Conservation (phyloP, 306 rosid species). For the Abrus precatorius region DNA sequence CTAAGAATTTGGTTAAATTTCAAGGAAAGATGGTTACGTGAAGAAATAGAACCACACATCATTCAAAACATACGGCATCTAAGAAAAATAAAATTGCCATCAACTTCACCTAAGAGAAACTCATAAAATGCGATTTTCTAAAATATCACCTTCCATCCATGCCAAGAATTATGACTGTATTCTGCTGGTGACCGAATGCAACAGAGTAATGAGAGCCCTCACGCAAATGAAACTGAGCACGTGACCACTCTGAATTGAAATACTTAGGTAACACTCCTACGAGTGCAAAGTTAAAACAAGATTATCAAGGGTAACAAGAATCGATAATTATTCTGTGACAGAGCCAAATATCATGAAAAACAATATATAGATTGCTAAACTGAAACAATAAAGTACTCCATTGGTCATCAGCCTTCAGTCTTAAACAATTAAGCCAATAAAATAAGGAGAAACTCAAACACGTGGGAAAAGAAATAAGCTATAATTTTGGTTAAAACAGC, state of each 20-base stretch:
- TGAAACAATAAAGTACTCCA: not conserved
- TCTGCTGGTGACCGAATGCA: slow-evolving; percentile 77
- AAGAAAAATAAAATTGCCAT: not conserved
- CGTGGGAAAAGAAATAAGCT: not conserved
- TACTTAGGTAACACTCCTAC: slow-evolving; percentile 38
- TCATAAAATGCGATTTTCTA: not conserved
- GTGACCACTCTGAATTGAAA: slow-evolving; percentile 80
- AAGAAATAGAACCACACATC: too few relatives aligned
- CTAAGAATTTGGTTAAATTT: not conserved
- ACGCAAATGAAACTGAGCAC: slow-evolving; percentile 75
- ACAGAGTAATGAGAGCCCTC: slow-evolving; percentile 67
- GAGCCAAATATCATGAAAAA: slow-evolving; percentile 20
- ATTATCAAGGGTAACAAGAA: not conserved
- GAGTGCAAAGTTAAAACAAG: not conserved
- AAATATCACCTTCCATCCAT: slow-evolving; percentile 76
- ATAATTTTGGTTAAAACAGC: not conserved
- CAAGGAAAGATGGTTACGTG: not conserved
- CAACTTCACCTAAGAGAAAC: not conserved
- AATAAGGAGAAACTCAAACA: not conserved
- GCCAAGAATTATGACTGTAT: slow-evolving; percentile 74
- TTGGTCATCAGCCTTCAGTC: not conserved
- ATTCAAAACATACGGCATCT: too few relatives aligned
- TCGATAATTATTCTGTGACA: not conserved
- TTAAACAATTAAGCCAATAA: not conserved
- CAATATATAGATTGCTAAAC: not conserved